phyloP scores from a whole-genome alignment of 805 yeast species.

The Torulaspora maleeae region DNA sequence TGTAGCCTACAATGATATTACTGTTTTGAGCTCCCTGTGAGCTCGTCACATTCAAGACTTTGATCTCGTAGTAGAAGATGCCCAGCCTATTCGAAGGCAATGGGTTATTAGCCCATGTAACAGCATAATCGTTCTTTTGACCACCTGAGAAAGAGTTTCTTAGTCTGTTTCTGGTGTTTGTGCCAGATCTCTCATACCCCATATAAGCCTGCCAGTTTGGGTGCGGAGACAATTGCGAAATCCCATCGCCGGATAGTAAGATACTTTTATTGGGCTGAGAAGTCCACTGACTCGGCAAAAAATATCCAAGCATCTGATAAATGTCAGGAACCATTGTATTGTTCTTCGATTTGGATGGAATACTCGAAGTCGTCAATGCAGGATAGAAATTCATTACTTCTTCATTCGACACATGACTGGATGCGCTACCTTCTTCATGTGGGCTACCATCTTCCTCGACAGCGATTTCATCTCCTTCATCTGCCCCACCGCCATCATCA shows the following conservation, averaged over 20 bases:
- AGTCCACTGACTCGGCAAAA: conserved; percentile 31
- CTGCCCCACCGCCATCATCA: conserved; percentile 15
- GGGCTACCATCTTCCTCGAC: conserved; percentile 7
- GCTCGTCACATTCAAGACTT: conserved; percentile 25
- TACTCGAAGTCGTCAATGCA: conserved; percentile 11
- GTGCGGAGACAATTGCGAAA: conserved; percentile 24
- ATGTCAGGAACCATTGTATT: conserved; percentile 23
- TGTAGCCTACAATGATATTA: conserved; percentile 31
- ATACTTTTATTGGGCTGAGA: conserved; percentile 26
- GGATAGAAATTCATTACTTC: conserved; percentile 15
- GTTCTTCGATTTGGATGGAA: conserved; percentile 14
- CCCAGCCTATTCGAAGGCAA: conserved; percentile 24
- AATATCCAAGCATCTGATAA: conserved; percentile 27
- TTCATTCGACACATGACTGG: conserved; percentile 8
- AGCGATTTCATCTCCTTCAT: conserved; percentile 11
- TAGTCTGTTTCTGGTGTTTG: conserved; percentile 21
- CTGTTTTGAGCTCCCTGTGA: conserved; percentile 27
- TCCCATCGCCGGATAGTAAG: conserved; percentile 29
- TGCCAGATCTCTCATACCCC: conserved; percentile 20
- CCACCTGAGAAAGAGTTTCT: conserved; percentile 19
- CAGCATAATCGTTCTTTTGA: conserved; percentile 26
- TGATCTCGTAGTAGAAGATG: conserved; percentile 31
- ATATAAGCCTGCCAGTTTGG: conserved; percentile 27
- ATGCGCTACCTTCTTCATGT: conserved; percentile 3
- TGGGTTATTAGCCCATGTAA: conserved; percentile 29